Evolutionary conservation across 2,329 filamentous ascomycete genomes (phyloP), one percentile per base, ranked within the genome.

Genomic region (Fusarium sp.): DNA sequence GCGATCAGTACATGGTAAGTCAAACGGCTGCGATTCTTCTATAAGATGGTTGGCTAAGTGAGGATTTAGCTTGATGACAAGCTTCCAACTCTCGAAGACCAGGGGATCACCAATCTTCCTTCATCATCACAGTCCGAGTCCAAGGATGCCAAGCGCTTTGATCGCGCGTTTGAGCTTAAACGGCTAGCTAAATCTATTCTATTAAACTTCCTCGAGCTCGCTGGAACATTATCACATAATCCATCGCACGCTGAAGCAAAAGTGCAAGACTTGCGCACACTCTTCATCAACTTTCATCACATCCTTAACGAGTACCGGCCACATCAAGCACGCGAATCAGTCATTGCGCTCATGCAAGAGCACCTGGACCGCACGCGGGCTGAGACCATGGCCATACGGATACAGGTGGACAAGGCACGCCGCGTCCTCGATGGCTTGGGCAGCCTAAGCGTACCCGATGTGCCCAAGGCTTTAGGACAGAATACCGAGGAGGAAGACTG

Each of bases 261-360:
- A 79, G 87, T 95, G 49, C 86, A 90, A 47, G 92, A 98, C 80
- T 83, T 99, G 36, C 88, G 92, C 76, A 94, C 92, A 20, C 84
- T 98, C 33, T 92, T 97, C 71, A 91, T 95, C 80, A 98, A 98
- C 80, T 92, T 97, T 78, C 94, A 98, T 82, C 94, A 97, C 78
- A 87, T 97, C 59, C 90, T 98, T 73, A 99, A 99, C 81, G 92
- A 97, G 81, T 98, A 97, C 82, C 89, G 95, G 36, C 95, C 95
- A 14, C 95, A 98, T 80, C 95, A 98, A 83, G 94, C 95, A 29
- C 85, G 95, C 47, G 95, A 98, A 83, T 94, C 92, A 33, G 85
- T 97, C 64, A 97, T 97, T 36, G 83, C 92, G 73, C 89, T 95
- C 85, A 94, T 98, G 92, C 93, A 97, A 82, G 91, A 93, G 73